Base-by-base conservation (phyloP, 2,329 filamentous ascomycete genomes). In the Trichoderma aggressivum region DNA sequence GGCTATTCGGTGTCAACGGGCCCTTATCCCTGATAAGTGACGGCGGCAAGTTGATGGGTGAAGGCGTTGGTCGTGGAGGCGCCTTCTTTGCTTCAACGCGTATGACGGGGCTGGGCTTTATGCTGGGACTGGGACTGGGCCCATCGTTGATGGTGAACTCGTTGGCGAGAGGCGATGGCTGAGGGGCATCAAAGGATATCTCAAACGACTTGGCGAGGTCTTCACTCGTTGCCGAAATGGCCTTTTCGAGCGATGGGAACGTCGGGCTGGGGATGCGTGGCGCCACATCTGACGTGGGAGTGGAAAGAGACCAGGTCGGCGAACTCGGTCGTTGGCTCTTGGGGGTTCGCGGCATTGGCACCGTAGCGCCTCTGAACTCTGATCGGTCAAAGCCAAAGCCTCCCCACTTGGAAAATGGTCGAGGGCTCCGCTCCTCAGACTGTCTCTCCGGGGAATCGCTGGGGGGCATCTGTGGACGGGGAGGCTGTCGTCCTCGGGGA, bases 181-280 rank as follows among this genome's bases (percentile, higher is more conserved):
- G 62, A 14, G 70, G 65, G 14, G 18, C 77, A 75, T 30, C 75
- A 6, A 75, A 73, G 18, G 74, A 71, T 24, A 79, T 71, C 32
- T 81, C 80, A 71, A 82, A 79, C 3, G 75, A 76, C 21, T 74
- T 75, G 12, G 77, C 76, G 1, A 82, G 73, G 50, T 77, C 77
- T 58, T 79, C 78, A 70, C 75, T 79, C 14, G 79, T 78, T 59
- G 34, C 77, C 1, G 80, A 80, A 47, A 82, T 79, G 32, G 78
- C 78, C 58, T 79, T 76, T 63, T 80, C 77, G 1, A 82, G 73
- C 0, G 81, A 81, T 3, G 77, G 72, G 30, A 82, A 82, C 0
- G 80, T 79, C 2, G 81, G 81, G 16, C 80, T 81, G 0, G 80
- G 80, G 6, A 82, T 73, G 7, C 77, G 79, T 0, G 80, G 79